phyloP scores from a whole-genome alignment of 2,329 filamentous ascomycete species.

The Colletotrichum musae region DNA sequence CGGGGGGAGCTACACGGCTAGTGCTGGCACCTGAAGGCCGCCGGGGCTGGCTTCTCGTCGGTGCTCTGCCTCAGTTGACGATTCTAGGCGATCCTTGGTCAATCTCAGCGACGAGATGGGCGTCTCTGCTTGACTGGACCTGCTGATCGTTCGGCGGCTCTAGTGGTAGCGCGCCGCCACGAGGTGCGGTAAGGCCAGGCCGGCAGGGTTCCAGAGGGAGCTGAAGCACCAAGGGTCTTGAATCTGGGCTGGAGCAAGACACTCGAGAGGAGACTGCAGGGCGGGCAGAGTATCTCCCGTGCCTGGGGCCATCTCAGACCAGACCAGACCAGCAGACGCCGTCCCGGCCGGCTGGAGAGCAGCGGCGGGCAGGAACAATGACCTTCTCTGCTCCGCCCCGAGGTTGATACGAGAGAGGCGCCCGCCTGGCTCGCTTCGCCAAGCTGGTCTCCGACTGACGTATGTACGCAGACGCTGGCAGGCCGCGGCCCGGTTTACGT shows the following conservation, averaged over 20 bases:
- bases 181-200: slow-evolving; percentile 22
- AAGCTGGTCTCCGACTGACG: slow-evolving; percentile 22
- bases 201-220: slow-evolving; percentile 16
- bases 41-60: slow-evolving; percentile 14
- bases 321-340: neutral
- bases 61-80: slow-evolving; percentile 35
- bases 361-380: neutral
- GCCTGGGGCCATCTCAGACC: slow-evolving; percentile 23
- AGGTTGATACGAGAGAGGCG: neutral
- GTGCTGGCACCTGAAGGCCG: neutral
- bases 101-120: slow-evolving; percentile 27
- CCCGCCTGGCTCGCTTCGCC: neutral
- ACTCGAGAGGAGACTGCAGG: slow-evolving; percentile 18
- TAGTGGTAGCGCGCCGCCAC: slow-evolving; percentile 28
- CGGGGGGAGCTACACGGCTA: slow-evolving; percentile 17
- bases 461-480: slow-evolving; percentile 14
- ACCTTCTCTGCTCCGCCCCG: neutral
- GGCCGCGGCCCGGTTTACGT: slow-evolving; percentile 6
- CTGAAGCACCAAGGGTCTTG: slow-evolving; percentile 39
- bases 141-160: slow-evolving; percentile 30
- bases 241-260: slow-evolving; percentile 28
- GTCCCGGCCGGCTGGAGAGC: slow-evolving; percentile 21
- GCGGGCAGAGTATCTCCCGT: slow-evolving; percentile 3
- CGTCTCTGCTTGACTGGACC: slow-evolving; percentile 25
- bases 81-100: slow-evolving; percentile 29